Evolutionary conservation across 768 basidiomycete genomes (phyloP).

Genomic region (Boletus insuetus): DNA sequence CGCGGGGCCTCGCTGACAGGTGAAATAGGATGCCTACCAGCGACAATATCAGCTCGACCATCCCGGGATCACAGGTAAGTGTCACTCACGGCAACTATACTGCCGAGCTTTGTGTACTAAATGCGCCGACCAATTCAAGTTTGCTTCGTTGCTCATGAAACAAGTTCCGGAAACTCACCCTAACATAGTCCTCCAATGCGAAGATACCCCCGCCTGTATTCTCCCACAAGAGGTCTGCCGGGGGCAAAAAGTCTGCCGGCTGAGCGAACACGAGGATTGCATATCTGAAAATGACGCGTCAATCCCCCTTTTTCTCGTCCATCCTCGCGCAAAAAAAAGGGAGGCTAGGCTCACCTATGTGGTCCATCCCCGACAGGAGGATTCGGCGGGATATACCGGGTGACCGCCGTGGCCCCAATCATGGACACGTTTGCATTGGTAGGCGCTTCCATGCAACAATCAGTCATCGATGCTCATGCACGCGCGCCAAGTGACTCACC

Average conservation of each 20-base stretch:
- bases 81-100: conserved; percentile 55
- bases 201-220: conserved; percentile 53
- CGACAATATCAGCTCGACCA: conserved; percentile 3
- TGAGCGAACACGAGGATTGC: conserved; percentile 65
- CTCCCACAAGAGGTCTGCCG: conserved; percentile 49
- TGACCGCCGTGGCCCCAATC: conserved; percentile 48
- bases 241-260: conserved; percentile 59
- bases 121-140: background rate
- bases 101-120: conserved; percentile 54
- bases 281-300: conserved; percentile 46
- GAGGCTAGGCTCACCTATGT: conserved; percentile 55
- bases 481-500: conserved; percentile 31
- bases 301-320: background rate
- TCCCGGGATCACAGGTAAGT: background rate
- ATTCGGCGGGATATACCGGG: conserved; percentile 68
- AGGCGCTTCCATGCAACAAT: background rate
- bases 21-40: conserved; percentile 63
- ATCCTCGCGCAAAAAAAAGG: background rate
- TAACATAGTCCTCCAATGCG: conserved; percentile 56
- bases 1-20: conserved; percentile 65
- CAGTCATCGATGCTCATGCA: background rate
- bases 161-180: conserved; percentile 33
- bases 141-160: background rate
- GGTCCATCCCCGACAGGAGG: conserved; percentile 68
- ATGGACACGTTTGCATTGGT: conserved; percentile 41